Conservation (phyloP, 352 stramenopile species). For the Nothophytophthora sp. region DNA sequence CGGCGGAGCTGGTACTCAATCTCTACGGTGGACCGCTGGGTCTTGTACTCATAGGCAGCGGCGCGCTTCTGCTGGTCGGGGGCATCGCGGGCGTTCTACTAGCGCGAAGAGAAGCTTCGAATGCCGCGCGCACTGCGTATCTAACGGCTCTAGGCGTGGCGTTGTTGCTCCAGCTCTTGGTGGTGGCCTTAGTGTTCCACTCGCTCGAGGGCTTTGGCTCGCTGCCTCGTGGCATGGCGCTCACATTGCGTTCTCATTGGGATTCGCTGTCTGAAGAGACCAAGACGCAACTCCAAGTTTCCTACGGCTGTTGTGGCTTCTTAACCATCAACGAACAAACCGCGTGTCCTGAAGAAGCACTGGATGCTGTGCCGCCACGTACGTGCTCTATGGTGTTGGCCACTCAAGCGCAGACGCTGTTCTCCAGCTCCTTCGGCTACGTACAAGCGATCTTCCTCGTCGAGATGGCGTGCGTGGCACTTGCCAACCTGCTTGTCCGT, state of each 20-base stretch:
- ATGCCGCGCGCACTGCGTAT: conserved; percentile 33
- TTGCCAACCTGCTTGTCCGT: conserved; percentile 53
- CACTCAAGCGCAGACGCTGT: conserved; percentile 28
- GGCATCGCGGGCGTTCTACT: conserved; percentile 28
- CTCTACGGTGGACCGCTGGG: conserved; percentile 46
- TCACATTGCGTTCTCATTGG: conserved; percentile 30
- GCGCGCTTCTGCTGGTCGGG: conserved; percentile 20
- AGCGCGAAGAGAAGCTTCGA: conserved; percentile 23
- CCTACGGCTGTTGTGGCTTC: conserved; percentile 62
- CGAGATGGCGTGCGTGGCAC: conserved; percentile 32
- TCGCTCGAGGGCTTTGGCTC: conserved; percentile 38
- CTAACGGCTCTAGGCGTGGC: conserved; percentile 24
- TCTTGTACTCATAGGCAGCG: conserved; percentile 24
- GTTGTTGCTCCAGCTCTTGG: conserved; percentile 34
- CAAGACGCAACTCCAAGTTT: conserved; percentile 33
- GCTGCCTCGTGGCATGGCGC: conserved; percentile 29
- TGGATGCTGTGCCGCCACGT: conserved; percentile 34
- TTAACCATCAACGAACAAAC: conserved; percentile 27
- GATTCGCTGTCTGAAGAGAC: conserved; percentile 10
- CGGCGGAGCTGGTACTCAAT: conserved; percentile 48
- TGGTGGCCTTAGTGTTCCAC: conserved; percentile 36
- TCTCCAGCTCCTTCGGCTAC: conserved; percentile 38
- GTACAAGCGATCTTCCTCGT: conserved; percentile 34
- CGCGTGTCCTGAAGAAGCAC: conserved; percentile 50
- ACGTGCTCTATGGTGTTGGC: conserved; percentile 37